phyloP scores from a whole-genome alignment of 2,329 filamentous ascomycete species.

The Stachybotrys echinatus region DNA sequence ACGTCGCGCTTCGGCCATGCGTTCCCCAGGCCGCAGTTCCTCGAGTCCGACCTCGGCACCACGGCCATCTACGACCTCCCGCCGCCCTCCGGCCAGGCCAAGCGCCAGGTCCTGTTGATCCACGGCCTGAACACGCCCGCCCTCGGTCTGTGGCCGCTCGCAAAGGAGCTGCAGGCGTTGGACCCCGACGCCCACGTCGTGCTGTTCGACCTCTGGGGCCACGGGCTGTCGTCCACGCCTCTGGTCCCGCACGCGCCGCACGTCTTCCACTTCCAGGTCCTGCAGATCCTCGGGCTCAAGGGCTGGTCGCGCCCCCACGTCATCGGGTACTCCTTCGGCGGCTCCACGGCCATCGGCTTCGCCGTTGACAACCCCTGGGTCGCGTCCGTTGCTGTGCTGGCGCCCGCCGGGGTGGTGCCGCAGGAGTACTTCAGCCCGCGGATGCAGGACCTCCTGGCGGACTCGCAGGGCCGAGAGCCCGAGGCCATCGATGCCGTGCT shows the following conservation, averaged over 20 bases:
- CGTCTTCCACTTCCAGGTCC: slow-evolving; percentile 37
- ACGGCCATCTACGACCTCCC: not conserved
- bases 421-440: slow-evolving; percentile 17
- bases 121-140: slow-evolving; percentile 48
- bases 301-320: slow-evolving; percentile 37
- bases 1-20: not conserved
- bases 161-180: slow-evolving; percentile 22
- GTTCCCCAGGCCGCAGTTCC: not conserved
- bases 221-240: slow-evolving; percentile 46
- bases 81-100: not conserved
- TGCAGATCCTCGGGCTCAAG: slow-evolving; percentile 31
- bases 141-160: slow-evolving; percentile 39
- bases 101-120: slow-evolving; percentile 34
- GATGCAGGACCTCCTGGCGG: slow-evolving; percentile 17
- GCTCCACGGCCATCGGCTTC: slow-evolving; percentile 2
- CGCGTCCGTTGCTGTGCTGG: slow-evolving; percentile 33
- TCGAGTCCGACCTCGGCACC: not conserved
- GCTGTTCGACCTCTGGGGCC: slow-evolving; percentile 46
- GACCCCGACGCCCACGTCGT: slow-evolving; percentile 33
- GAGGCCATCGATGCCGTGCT: slow-evolving; percentile 29
- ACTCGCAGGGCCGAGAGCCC: slow-evolving; percentile 15
- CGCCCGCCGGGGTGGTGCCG: slow-evolving; percentile 38
- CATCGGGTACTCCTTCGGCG: slow-evolving; percentile 46
- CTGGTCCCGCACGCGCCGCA: slow-evolving; percentile 29
- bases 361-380: slow-evolving; percentile 11